Percentiles rank a stretch among this genome's conserved stretches.
These are phyloP conservation scores for Mycosphaerella arachidis DNA, from an alignment of 2,329 filamentous ascomycete species.

Conservation along the genomic window DNA sequence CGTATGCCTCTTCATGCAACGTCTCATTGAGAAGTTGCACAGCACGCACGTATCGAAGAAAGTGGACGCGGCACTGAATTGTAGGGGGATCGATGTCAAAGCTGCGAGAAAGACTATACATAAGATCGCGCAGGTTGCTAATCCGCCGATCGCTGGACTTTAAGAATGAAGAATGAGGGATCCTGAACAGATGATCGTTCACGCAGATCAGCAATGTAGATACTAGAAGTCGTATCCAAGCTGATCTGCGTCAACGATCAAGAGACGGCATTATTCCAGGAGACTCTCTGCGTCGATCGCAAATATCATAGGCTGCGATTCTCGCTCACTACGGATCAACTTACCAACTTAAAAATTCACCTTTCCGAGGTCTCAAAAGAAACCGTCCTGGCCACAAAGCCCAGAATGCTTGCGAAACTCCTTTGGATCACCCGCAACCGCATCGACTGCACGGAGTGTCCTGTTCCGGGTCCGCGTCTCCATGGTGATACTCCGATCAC, in stretches of 20 bases:
- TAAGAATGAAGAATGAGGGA: not conserved
- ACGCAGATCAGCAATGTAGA: not conserved
- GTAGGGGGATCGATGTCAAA: conserved; percentile 5
- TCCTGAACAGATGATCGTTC: not conserved
- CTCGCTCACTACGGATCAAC: no score
- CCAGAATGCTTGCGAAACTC: no score
- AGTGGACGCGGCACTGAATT: conserved; percentile 5
- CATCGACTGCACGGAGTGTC: not conserved
- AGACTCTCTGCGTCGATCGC: no score
- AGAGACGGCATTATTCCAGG: no score
- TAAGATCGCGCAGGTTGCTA: conserved; percentile 3
- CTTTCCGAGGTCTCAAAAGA: no score
- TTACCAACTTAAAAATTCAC: no score
- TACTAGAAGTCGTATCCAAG: no score
- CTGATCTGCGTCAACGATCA: no score
- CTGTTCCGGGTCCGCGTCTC: not conserved
- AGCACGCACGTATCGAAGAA: conserved; percentile 7
- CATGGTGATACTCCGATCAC: not conserved
- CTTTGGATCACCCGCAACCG: no score
- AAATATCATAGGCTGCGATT: no score
- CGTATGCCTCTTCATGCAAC: conserved; percentile 12
- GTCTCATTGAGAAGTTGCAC: conserved; percentile 10
- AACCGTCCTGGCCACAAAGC: no score
- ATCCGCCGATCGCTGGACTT: not conserved
- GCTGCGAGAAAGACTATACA: conserved; percentile 5